A percentile compares a stretch with the other conserved stretches of the same genome.
Conservation (phyloP, 2,329 filamentous ascomycete species). For the Ophiostoma montium region DNA sequence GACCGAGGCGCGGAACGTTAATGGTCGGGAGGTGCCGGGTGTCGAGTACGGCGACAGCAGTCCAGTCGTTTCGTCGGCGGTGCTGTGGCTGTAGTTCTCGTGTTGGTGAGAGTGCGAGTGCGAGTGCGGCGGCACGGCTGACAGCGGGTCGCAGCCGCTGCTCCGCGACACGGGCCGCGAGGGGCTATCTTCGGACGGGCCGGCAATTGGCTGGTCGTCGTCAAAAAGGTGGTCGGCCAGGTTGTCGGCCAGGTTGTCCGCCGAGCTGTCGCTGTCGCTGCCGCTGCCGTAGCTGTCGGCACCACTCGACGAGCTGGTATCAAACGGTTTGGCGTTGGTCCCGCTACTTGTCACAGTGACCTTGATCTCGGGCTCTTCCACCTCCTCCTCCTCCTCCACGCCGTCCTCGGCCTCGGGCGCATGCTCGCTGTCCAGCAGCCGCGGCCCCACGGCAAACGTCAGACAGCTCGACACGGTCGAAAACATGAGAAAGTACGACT, state of each 20-base stretch:
- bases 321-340: background rate
- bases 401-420: slow-evolving; percentile 15
- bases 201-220: background rate
- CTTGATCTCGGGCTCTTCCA: slow-evolving; percentile 15
- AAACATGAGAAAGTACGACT: slow-evolving; percentile 53
- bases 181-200: background rate
- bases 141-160: slow-evolving; percentile 9
- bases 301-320: background rate
- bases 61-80: slow-evolving; percentile 31
- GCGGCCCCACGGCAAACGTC: slow-evolving; percentile 49
- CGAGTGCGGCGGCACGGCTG: background rate
- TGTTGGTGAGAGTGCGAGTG: background rate
- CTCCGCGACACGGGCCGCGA: background rate
- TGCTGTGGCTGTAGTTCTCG: too few relatives aligned
- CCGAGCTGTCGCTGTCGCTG: too few relatives aligned
- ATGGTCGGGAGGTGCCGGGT: background rate
- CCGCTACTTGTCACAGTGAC: background rate
- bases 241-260: background rate
- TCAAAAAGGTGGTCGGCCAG: background rate
- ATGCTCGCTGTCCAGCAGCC: slow-evolving; percentile 35
- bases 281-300: background rate
- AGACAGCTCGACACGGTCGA: slow-evolving; percentile 48
- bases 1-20: background rate
- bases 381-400: slow-evolving; percentile 14
- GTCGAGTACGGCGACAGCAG: slow-evolving; percentile 24